Conservation (phyloP, 805 yeast genomes). For the Pichia deserticola region DNA sequence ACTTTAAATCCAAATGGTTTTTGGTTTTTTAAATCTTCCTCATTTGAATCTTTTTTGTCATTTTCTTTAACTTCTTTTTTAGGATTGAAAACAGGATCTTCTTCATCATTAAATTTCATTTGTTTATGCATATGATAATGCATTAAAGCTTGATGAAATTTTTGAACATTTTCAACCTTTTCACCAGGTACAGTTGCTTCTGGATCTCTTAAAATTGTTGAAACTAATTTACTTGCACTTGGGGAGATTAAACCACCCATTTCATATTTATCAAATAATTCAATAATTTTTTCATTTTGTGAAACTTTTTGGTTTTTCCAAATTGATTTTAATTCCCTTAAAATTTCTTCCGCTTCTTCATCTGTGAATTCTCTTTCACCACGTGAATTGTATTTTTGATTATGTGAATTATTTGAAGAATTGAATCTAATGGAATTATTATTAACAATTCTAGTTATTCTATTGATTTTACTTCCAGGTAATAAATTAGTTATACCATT, state of each 20-base stretch:
- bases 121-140: slow-evolving; percentile 26
- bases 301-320: slow-evolving; percentile 20
- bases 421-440: slow-evolving; percentile 5
- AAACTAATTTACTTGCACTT: slow-evolving; percentile 23
- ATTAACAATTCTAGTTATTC: neutral
- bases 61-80: slow-evolving; percentile 8
- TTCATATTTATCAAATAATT: slow-evolving; percentile 21
- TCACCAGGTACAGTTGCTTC: slow-evolving; percentile 21
- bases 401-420: slow-evolving; percentile 11
- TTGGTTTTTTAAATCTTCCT: neutral
- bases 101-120: slow-evolving; percentile 15
- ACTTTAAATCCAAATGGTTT: slow-evolving; percentile 8
- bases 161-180: slow-evolving; percentile 25
- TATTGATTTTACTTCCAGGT: too few relatives aligned
- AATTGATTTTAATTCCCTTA: slow-evolving; percentile 19
- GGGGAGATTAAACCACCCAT: slow-evolving; percentile 28
- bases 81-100: slow-evolving; percentile 20
- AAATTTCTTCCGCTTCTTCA: slow-evolving; percentile 22
- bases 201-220: slow-evolving; percentile 22
- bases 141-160: slow-evolving; percentile 24
- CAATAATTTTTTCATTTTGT: slow-evolving; percentile 13
- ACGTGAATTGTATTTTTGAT: slow-evolving; percentile 17
- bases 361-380: slow-evolving; percentile 23
- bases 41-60: too few relatives aligned
- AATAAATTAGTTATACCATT: too few relatives aligned